Conservation (phyloP, 768 basidiomycete species). For the Rhodotorula paludigena region DNA sequence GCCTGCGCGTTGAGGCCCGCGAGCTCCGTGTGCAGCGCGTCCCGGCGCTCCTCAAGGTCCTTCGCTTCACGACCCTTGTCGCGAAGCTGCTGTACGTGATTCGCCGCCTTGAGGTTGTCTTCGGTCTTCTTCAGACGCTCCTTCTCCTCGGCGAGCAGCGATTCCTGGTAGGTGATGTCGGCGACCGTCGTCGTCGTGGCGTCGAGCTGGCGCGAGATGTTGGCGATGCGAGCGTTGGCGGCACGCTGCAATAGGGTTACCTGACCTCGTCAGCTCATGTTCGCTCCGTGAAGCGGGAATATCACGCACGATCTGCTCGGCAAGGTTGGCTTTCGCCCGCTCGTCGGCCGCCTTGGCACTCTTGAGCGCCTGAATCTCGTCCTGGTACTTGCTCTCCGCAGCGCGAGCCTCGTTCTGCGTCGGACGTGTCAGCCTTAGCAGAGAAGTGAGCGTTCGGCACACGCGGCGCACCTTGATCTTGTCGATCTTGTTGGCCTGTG, state of each 20-base stretch:
- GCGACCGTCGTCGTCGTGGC: constrained; percentile 45
- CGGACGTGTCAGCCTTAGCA: neutral
- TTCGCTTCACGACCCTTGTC: constrained; percentile 50
- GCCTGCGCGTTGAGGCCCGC: constrained; percentile 68
- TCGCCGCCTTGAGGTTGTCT: constrained; percentile 17
- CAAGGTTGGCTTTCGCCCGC: constrained; percentile 42
- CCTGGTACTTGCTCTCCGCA: constrained; percentile 54
- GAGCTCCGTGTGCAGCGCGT: constrained; percentile 66
- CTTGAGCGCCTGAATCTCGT: constrained; percentile 58
- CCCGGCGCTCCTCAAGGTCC: constrained; percentile 63
- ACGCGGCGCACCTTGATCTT: constrained; percentile 36
- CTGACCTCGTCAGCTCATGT: neutral
- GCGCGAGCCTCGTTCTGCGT: constrained; percentile 44
- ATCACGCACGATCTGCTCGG: constrained; percentile 48
- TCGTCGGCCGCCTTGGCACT: constrained; percentile 52
- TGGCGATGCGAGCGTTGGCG: constrained; percentile 44
- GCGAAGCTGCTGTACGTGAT: constrained; percentile 20
- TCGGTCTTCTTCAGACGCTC: constrained; percentile 22
- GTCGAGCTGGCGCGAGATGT: constrained; percentile 45
- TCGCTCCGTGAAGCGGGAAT: neutral
- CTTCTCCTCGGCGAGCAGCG: constrained; percentile 53
- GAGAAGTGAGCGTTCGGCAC: neutral
- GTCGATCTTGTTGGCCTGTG: constrained; percentile 31
- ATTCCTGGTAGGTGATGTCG: constrained; percentile 50
- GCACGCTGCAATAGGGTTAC: constrained; percentile 33